Evolutionary conservation across 257 asterid genomes (phyloP).

Genomic region (Verbascum thapsus): DNA sequence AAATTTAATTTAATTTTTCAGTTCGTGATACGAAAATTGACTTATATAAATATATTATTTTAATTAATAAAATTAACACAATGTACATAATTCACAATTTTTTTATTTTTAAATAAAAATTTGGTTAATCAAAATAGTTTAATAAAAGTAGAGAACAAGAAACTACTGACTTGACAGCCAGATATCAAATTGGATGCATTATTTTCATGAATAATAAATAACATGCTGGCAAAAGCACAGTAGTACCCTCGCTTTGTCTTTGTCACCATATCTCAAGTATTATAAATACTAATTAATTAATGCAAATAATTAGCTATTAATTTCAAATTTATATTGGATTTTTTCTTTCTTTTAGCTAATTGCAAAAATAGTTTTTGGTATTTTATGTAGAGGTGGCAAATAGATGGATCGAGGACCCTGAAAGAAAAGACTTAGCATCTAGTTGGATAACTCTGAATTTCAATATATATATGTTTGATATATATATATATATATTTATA

Average conservation of each 20-base stretch:
- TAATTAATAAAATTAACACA: too few species aligned
- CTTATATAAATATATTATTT: too few species aligned
- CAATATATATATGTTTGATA: too few species aligned
- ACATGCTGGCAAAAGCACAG: slow-evolving; percentile 46
- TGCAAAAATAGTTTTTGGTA: not conserved
- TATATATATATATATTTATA: not conserved
- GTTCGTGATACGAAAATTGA: too few species aligned
- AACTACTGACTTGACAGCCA: slow-evolving; percentile 31
- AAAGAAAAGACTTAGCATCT: too few species aligned
- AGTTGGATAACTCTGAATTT: too few species aligned
- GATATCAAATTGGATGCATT: slow-evolving; percentile 18
- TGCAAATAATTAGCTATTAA: not conserved
- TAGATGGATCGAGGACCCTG: too few species aligned
- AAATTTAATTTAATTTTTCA: too few species aligned
- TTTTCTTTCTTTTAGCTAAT: not conserved
- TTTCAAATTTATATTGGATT: not conserved
- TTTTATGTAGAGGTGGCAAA: too few species aligned
- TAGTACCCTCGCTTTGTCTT: slow-evolving; percentile 37
- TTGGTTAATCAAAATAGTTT: too few species aligned
- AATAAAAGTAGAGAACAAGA: not conserved
- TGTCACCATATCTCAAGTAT: slow-evolving; percentile 28
- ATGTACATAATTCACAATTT: too few species aligned
- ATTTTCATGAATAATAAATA: slow-evolving; percentile 28
- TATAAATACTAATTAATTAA: slow-evolving; percentile 18
- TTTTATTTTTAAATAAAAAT: too few species aligned